phyloP scores from a whole-genome alignment of 192 early-diverging fungal species.

The Backusella circina region DNA sequence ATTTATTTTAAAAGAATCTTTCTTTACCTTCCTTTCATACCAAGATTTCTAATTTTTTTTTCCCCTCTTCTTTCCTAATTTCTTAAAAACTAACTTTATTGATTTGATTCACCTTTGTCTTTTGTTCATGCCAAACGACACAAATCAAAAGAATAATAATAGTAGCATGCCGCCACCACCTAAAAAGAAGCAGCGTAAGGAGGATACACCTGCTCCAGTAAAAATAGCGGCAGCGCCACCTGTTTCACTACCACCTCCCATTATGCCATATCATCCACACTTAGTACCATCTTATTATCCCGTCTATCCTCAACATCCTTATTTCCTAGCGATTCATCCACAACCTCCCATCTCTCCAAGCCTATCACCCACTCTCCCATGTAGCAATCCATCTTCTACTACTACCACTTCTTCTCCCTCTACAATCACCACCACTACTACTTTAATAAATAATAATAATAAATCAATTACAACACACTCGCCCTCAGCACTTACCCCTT shows the following conservation, averaged over 20 bases:
- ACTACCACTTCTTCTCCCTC: not conserved
- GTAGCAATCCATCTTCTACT: not conserved
- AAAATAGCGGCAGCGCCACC: not conserved
- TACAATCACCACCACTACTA: not conserved
- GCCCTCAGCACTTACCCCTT: not conserved
- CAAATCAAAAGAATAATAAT: not conserved
- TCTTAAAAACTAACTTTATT: not conserved
- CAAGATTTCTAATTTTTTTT: not conserved
- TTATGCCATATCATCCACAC: slow-evolving; percentile 10
- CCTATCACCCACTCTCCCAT: slow-evolving; percentile 3
- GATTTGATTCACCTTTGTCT: not conserved
- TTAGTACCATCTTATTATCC: slow-evolving; percentile 16
- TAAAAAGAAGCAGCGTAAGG: not conserved
- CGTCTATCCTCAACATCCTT: slow-evolving; percentile 15
- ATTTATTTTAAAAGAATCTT: not conserved
- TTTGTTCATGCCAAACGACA: not conserved
- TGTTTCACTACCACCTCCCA: slow-evolving; percentile 13
- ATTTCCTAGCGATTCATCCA: slow-evolving; percentile 1
- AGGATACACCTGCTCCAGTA: not conserved
- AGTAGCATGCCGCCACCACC: not conserved
- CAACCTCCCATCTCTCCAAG: slow-evolving; percentile 11
- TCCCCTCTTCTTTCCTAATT: not conserved
- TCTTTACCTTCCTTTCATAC: not conserved
- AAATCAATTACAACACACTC: not conserved
- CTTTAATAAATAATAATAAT: not conserved